A percentile compares a stretch with the other conserved stretches of the same genome.
Evolutionary conservation across 768 basidiomycete species (phyloP).

Genomic region (Harrya chromipes): DNA sequence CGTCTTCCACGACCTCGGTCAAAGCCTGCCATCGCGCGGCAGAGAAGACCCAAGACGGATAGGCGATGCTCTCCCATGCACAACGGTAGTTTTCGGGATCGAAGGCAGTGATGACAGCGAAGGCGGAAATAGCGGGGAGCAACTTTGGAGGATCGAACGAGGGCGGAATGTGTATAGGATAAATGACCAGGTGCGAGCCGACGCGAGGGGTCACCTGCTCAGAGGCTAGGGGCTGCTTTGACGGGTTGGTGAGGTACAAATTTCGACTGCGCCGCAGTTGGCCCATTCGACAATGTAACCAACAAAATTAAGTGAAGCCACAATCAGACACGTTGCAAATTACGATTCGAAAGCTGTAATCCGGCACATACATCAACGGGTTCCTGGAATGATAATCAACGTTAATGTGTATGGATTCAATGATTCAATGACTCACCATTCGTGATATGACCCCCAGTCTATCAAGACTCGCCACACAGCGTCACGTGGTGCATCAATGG

Average conservation of each 20-base stretch:
- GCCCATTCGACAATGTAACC: background rate
- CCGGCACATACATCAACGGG: slow-evolving; percentile 52
- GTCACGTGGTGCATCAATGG: slow-evolving; percentile 60
- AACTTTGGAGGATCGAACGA: slow-evolving; percentile 41
- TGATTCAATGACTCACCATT: slow-evolving; percentile 52
- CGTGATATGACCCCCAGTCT: slow-evolving; percentile 59
- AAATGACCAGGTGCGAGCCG: slow-evolving; percentile 47
- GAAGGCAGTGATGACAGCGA: slow-evolving; percentile 45
- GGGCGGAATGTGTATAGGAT: slow-evolving; percentile 58
- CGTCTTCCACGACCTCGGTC: slow-evolving; percentile 41
- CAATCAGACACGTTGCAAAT: no score
- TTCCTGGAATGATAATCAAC: slow-evolving; percentile 44
- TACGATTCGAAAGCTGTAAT: background rate
- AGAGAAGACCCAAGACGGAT: slow-evolving; percentile 45
- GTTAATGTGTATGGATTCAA: background rate
- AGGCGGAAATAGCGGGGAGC: slow-evolving; percentile 38
- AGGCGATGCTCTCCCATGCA: slow-evolving; percentile 48
- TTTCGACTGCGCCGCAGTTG: slow-evolving; percentile 40
- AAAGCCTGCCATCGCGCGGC: slow-evolving; percentile 66
- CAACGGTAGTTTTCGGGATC: slow-evolving; percentile 54
- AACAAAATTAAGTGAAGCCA: no score
- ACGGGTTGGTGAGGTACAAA: slow-evolving; percentile 43
- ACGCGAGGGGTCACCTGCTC: slow-evolving; percentile 46
- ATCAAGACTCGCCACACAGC: slow-evolving; percentile 59
- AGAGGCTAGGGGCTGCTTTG: slow-evolving; percentile 35